Percentiles rank a stretch among this genome's conserved stretches.
Conservation (phyloP, 129 eudicot species). For the Heracleum sosnowskyi region DNA sequence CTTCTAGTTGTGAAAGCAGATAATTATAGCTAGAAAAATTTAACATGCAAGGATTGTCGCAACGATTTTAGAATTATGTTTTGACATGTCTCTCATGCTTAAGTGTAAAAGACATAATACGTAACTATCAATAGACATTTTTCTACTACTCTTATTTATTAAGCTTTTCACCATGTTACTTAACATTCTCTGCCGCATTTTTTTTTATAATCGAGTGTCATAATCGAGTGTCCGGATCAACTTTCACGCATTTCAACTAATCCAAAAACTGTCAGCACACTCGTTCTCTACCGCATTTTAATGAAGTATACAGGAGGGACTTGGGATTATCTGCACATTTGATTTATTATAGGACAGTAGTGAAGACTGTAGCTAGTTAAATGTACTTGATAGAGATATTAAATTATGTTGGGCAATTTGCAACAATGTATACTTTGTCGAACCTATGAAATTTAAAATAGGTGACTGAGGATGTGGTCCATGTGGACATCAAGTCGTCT, state of each 20-base stretch:
- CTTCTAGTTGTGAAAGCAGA: too few species aligned
- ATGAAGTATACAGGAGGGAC: too few species aligned
- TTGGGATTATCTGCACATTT: too few species aligned
- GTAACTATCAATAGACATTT: background rate
- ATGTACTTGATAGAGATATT: too few species aligned
- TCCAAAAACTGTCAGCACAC: too few species aligned
- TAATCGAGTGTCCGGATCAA: too few species aligned
- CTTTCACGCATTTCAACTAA: too few species aligned
- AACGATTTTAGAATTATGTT: background rate
- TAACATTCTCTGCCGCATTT: background rate
- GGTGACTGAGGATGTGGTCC: background rate
- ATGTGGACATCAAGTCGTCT: background rate
- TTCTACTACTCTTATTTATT: background rate
- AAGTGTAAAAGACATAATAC: background rate
- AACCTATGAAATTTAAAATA: background rate
- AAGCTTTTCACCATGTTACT: background rate
- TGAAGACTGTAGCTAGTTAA: too few species aligned
- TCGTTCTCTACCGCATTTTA: background rate
- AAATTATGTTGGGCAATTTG: background rate
- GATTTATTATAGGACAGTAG: too few species aligned
- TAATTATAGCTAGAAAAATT: background rate
- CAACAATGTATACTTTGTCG: background rate
- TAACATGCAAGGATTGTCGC: background rate
- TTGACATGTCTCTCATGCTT: background rate
- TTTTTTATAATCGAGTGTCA: too few species aligned